Evolutionary conservation across 1,139 yeast species (phyloP).

Genomic region (Hemisphaericaspora xylofermentans): DNA sequence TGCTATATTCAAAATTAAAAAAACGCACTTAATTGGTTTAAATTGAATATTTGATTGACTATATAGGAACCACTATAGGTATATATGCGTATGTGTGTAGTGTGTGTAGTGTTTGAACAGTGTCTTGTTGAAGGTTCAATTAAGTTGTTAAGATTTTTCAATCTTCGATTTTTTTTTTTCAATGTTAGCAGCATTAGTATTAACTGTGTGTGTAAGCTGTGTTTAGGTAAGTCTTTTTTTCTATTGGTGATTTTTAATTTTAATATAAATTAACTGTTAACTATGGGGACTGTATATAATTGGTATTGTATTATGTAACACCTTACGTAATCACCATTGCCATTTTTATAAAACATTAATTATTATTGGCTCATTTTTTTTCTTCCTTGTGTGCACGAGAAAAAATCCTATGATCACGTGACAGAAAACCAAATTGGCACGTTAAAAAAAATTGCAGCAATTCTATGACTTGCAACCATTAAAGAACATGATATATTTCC

Average conservation of each 20-base stretch:
- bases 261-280: background rate
- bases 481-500: no score
- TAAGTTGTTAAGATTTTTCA: conserved; percentile 1
- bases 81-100: no score
- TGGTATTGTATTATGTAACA: background rate
- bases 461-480: no score
- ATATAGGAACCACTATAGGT: no score
- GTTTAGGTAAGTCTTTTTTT: conserved; percentile 4
- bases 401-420: no score
- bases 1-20: no score
- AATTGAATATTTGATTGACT: no score
- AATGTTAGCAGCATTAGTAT: background rate
- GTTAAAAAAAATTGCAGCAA: no score
- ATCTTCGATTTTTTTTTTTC: conserved; percentile 1
- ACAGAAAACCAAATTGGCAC: no score
- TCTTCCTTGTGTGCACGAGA: no score
- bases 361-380: conserved; percentile 4
- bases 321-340: background rate
- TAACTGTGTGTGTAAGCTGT: background rate
- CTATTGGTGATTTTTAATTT: background rate
- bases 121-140: background rate
- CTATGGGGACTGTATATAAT: background rate
- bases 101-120: background rate
- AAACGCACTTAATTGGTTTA: no score
- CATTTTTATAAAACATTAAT: background rate